Base-by-base conservation (phyloP, 441 rosid species). In the Monsonia emarginata region DNA sequence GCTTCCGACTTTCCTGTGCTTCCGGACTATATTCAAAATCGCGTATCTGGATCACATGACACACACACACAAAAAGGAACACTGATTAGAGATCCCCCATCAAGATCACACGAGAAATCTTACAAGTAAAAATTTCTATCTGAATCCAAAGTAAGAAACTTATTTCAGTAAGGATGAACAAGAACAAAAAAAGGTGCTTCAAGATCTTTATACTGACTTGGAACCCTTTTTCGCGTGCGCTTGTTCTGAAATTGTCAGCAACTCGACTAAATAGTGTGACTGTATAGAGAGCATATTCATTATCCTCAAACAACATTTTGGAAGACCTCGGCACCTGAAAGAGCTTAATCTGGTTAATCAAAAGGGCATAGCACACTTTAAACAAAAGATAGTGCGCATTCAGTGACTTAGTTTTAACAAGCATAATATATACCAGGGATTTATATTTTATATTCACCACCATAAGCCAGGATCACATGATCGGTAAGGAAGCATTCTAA, bases 301-400 rank as follows among this genome's bases (percentile, higher is more conserved):
- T 95, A 77, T 95, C 99, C 85, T 94, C 99, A 36, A 80, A 74
- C 80, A 94, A 81, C 67, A 72, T 77, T 87, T 86, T 94, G 18
- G 97, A 84, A 24, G 96, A 91, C 85, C 96, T 84, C 54, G 97
- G 97, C 70, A 91, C 99, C 97, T 91, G 88, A 79, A 71, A 67
- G 66, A 50, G 5, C 7, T 72, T 25, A 44, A 65, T 62, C 27
- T 22, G 28, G 38, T 71, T 48, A 70, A 64, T 75, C 73, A 69
- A 65, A 65, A 10, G 25, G 30, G 48, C 52, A 42, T 36, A 54
- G 26, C 32, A 21, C 40, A 52, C 8, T 28, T 69, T 3, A 24
- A 18, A 27, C 48, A 27, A 18, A 65, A 61, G 21, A 7, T 61
- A 27, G 67, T 10, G 6, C 4, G 52, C 32, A 59, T 36, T 62